Base-by-base conservation (phyloP, 257 asterid species). In the Ophiorrhiza pumila region DNA sequence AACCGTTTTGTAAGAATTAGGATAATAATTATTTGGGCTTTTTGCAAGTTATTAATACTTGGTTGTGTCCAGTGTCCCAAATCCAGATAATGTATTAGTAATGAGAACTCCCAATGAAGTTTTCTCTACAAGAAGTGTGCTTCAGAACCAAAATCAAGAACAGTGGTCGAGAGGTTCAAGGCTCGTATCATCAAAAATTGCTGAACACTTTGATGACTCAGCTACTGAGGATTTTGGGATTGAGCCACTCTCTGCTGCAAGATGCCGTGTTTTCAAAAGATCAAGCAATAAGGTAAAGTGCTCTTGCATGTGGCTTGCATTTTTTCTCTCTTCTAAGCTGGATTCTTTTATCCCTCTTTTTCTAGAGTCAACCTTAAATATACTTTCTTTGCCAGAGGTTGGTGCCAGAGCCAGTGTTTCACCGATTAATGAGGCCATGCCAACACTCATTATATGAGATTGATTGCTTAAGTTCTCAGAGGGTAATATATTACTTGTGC, bases 371-470 rank as follows among this genome's bases (percentile, higher is more conserved):
- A 76, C 62, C 64, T 63, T 45, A 68, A 50, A 57, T 65, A 41
- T 73, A 49, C n/a, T 60, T 52, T 79, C 78, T 72, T 23, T 65
- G 43, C 43, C 74, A 91, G 97, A 85, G 63, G 77, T 57, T 72
- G 69, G 82, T 79, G 66, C 80, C 56, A 78, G 90, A 82, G 72
- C 78, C 96, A 45, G 79, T 80, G 73, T 89, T 76, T 77, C 99
- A 95, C 78, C 90, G 96, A 74, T 76, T 92, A 78, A 89, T 83
- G 97, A 92, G 99, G 66, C 96, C 96, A 57, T 72, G 84, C 14
- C 80, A 52, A 78, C 99, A 92, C 78, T 71, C 96, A 61, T 77
- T 95, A 47, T 78, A 81, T 56, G 83, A 74, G 50, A 87, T 95
- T 68, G 96, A 89, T 75, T 53, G 77, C 68, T 77, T 94, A 78